Conservation (phyloP, 1,284 basidiomycete genomes). For the Entoloma clypeatum region DNA sequence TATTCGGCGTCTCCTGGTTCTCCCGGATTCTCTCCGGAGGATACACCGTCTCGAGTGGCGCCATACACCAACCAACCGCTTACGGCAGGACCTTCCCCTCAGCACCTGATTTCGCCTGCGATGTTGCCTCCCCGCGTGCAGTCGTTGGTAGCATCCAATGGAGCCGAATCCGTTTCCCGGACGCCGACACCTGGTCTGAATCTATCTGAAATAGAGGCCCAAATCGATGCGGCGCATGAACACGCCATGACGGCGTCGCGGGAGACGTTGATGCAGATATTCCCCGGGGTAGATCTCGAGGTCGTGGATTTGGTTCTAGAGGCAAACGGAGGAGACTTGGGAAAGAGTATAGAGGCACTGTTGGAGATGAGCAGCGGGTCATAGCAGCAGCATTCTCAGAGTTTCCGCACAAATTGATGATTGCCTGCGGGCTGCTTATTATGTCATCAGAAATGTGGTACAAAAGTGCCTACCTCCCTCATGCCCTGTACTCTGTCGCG, state of each 20-base stretch:
- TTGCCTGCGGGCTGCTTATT: too few relatives aligned
- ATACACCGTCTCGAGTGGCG: conserved; percentile 46
- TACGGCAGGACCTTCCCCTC: conserved; percentile 38
- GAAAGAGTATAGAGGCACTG: conserved; percentile 81
- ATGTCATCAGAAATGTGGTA: conserved; percentile 18
- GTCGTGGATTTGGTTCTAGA: conserved; percentile 85
- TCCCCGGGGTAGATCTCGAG: conserved; percentile 77
- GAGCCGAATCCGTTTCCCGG: conserved; percentile 47
- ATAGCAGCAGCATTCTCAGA: too few relatives aligned
- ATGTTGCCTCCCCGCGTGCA: conserved; percentile 42
- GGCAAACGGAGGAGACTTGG: conserved; percentile 84
- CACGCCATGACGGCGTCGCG: conserved; percentile 60
- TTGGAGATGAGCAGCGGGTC: conserved; percentile 71
- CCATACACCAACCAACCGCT: conserved; percentile 43
- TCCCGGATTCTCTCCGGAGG: conserved; percentile 41
- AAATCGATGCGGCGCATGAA: conserved; percentile 75
- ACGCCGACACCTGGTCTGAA: conserved; percentile 70
- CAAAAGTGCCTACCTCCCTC: conserved; percentile 22
- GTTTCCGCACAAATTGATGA: too few relatives aligned
- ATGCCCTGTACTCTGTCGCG: conserved; percentile 24
- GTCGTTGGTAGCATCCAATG: conserved; percentile 30
- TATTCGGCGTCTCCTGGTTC: conserved; percentile 29
- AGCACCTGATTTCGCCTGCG: conserved; percentile 25
- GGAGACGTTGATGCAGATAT: conserved; percentile 82
- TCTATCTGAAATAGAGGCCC: conserved; percentile 65